phyloP scores from a whole-genome alignment of 192 early-diverging fungal species.

The Coemansia sp. region DNA sequence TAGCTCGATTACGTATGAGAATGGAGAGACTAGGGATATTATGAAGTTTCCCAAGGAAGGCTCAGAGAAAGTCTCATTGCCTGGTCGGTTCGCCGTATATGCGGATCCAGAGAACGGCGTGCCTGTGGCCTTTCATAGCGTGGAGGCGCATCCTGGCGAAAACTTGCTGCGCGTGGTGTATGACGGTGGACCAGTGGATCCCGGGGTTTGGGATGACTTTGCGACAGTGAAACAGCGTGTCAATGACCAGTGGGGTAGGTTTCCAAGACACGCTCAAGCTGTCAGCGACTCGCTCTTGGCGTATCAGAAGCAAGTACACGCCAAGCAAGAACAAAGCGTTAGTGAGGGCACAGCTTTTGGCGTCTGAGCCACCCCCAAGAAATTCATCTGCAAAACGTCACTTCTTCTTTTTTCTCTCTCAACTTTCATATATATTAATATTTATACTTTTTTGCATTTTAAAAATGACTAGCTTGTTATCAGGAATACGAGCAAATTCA shows the following conservation, averaged over 20 bases:
- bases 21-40: constrained; percentile 67
- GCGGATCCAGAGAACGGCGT: constrained; percentile 31
- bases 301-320: constrained; percentile 28
- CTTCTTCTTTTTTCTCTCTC: neutral
- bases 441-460: constrained; percentile 1
- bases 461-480: constrained; percentile 26
- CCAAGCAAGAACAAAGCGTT: constrained; percentile 7
- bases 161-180: constrained; percentile 64
- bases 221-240: constrained; percentile 58
- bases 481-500: constrained; percentile 36
- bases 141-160: constrained; percentile 12
- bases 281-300: constrained; percentile 37
- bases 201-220: constrained; percentile 61
- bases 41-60: constrained; percentile 88
- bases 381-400: neutral
- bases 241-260: constrained; percentile 56
- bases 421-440: neutral
- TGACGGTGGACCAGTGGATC: constrained; percentile 54
- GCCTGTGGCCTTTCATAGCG: constrained; percentile 28
- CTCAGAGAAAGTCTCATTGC: constrained; percentile 69
- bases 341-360: constrained; percentile 27
- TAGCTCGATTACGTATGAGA: constrained; percentile 62
- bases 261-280: constrained; percentile 47
- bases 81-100: constrained; percentile 57
- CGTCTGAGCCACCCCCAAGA: neutral